Percentiles rank a stretch among this genome's conserved stretches.
phyloP scores from a whole-genome alignment of 305 asterid genomes.

The Salvia sclarea region DNA sequence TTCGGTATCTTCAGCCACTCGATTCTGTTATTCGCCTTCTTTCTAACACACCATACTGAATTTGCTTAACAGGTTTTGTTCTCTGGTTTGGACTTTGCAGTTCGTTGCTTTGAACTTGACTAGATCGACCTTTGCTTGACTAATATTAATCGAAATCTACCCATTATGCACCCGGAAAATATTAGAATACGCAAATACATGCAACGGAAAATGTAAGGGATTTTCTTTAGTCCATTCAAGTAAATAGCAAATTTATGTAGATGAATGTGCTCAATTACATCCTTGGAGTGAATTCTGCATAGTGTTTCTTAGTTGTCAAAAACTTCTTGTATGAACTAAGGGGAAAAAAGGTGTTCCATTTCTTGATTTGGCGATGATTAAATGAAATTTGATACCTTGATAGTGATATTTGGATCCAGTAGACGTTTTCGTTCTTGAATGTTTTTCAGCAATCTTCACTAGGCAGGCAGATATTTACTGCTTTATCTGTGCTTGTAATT shows the following conservation, averaged over 20 bases:
- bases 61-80: conserved; percentile 38
- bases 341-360: conserved; percentile 9
- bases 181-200: conserved; percentile 51
- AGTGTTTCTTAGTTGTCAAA: conserved; percentile 1
- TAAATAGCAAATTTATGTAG: not conserved
- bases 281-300: conserved; percentile 4
- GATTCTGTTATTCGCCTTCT: not conserved
- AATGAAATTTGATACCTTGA: conserved; percentile 12
- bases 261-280: not conserved
- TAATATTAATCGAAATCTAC: conserved; percentile 46
- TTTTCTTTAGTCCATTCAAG: conserved; percentile 24
- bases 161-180: conserved; percentile 58
- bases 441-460: conserved; percentile 6
- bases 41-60: conserved; percentile 24
- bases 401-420: conserved; percentile 22
- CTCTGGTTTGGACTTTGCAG: conserved; percentile 16
- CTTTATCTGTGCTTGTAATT: not conserved
- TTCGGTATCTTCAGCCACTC: conserved; percentile 7
- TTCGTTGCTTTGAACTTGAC: conserved; percentile 25
- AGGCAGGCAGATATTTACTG: conserved; percentile 14
- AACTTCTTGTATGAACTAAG: not conserved
- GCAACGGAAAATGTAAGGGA: conserved; percentile 67
- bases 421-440: not conserved
- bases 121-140: conserved; percentile 20
- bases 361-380: conserved; percentile 16